Conservation (phyloP, 768 basidiomycete genomes). For the Guyanaporus albipodus region DNA sequence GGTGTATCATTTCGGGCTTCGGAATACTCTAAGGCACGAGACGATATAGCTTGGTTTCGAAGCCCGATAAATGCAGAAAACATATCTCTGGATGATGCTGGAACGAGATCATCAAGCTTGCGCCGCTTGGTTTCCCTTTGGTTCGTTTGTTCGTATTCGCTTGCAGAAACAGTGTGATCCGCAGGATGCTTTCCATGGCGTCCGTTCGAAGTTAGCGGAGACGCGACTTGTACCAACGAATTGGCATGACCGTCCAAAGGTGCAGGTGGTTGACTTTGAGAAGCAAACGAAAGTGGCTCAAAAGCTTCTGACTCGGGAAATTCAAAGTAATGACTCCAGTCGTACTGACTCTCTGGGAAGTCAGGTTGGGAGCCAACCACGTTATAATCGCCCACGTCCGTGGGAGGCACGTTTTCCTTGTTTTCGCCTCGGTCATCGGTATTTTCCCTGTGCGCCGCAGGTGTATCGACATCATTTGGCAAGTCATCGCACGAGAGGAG, state of each 20-base stretch:
- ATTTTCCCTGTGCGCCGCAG: constrained; percentile 15
- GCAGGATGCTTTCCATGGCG: background rate
- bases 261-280: constrained; percentile 14
- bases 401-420: constrained; percentile 17
- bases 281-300: constrained; percentile 24
- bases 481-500: constrained; percentile 10
- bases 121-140: constrained; percentile 19
- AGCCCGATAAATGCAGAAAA: constrained; percentile 26
- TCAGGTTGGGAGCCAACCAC: background rate
- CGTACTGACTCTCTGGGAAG: constrained; percentile 3
- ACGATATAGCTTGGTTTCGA: constrained; percentile 16
- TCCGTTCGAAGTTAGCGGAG: constrained; percentile 5
- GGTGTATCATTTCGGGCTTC: constrained; percentile 13
- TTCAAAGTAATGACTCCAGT: constrained; percentile 24
- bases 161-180: background rate
- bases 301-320: constrained; percentile 21
- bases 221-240: constrained; percentile 1
- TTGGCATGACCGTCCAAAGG: constrained; percentile 1
- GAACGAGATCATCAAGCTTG: constrained; percentile 23
- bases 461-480: background rate
- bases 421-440: constrained; percentile 8
- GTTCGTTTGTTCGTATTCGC: background rate
- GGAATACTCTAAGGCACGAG: constrained; percentile 4
- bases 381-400: background rate
- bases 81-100: constrained; percentile 23